These are phyloP conservation scores for Aspergillus biplanus DNA, from an alignment of 495 filamentous ascomycete genomes.

Conservation along the genomic window DNA sequence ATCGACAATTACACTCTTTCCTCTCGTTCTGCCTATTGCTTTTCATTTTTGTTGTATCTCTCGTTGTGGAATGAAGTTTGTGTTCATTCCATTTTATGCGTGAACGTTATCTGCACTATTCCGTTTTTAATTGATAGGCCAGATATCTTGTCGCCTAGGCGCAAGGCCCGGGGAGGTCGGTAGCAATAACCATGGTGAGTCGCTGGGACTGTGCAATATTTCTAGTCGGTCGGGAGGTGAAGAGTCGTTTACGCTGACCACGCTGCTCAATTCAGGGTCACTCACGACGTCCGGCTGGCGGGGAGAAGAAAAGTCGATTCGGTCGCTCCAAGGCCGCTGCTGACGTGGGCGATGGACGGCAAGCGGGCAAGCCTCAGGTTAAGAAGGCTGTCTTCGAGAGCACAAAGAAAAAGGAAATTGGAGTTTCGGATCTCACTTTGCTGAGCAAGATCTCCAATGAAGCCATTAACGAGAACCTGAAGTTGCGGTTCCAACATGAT, in stretches of 20 bases:
- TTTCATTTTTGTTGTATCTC: slow-evolving; percentile 22
- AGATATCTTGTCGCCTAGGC: slow-evolving; percentile 40
- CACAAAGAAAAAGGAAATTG: slow-evolving; percentile 98
- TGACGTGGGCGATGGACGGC: slow-evolving; percentile 50
- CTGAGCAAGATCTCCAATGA: slow-evolving; percentile 99
- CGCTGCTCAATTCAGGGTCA: slow-evolving; percentile 41
- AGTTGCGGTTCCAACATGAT: slow-evolving; percentile 92
- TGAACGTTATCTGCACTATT: slow-evolving; percentile 20
- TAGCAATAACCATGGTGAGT: slow-evolving; percentile 41
- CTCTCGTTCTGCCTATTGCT: slow-evolving; percentile 18
- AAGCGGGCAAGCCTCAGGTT: slow-evolving; percentile 66
- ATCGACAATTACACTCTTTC: slow-evolving; percentile 12
- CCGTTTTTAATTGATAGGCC: slow-evolving; percentile 30
- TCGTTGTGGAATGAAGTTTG: slow-evolving; percentile 25
- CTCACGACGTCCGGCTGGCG: slow-evolving; percentile 52
- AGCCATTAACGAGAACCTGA: slow-evolving; percentile 98
- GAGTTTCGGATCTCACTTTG: slow-evolving; percentile 95
- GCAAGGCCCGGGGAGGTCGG: slow-evolving; percentile 36
- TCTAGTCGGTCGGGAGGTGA: neutral
- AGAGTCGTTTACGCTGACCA: slow-evolving; percentile 16
- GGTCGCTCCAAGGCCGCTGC: slow-evolving; percentile 52
- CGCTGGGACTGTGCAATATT: neutral
- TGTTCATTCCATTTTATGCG: slow-evolving; percentile 20
- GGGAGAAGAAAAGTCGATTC: slow-evolving; percentile 55
- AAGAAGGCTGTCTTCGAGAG: slow-evolving; percentile 96